Conservation (phyloP, 2,329 filamentous ascomycete species). For the Xylaria sp. region DNA sequence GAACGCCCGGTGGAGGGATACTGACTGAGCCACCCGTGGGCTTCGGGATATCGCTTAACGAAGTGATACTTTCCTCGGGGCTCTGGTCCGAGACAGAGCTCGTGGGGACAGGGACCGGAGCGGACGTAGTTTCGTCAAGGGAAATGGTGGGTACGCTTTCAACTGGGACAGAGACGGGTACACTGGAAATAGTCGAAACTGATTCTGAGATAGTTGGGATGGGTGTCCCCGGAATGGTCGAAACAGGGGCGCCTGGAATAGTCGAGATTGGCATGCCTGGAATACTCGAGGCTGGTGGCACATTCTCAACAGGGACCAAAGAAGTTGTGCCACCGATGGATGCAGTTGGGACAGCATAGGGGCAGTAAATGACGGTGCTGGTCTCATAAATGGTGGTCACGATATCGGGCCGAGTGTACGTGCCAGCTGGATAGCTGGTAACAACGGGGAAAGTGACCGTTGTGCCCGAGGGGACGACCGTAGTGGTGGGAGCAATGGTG, state of each 20-base stretch:
- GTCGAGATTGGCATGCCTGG: not conserved
- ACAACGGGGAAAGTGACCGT: conserved; percentile 58
- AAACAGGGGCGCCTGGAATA: not conserved
- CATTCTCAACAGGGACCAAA: not conserved
- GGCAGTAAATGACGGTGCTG: conserved; percentile 64
- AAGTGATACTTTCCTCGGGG: conserved; percentile 15
- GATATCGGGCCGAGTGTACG: conserved; percentile 64
- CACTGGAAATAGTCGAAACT: not conserved
- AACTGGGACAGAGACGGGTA: not conserved
- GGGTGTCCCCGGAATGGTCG: not conserved
- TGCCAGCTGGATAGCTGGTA: conserved; percentile 60
- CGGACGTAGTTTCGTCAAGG: not conserved
- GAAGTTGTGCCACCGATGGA: conserved; percentile 17
- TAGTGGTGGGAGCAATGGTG: conserved; percentile 66
- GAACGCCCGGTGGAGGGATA: conserved; percentile 34
- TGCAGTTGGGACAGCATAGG: conserved; percentile 42
- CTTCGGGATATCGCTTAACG: conserved; percentile 18
- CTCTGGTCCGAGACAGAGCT: conserved; percentile 12
- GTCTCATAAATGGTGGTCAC: conserved; percentile 65
- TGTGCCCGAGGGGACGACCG: conserved; percentile 49
- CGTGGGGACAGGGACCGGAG: not conserved
- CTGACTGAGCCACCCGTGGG: conserved; percentile 35
- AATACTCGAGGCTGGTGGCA: not conserved
- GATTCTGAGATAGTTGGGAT: not conserved
- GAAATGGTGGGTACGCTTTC: not conserved